These are phyloP conservation scores for Daldinia decipiens DNA, from an alignment of 495 filamentous ascomycete genomes.

Conservation along the genomic window DNA sequence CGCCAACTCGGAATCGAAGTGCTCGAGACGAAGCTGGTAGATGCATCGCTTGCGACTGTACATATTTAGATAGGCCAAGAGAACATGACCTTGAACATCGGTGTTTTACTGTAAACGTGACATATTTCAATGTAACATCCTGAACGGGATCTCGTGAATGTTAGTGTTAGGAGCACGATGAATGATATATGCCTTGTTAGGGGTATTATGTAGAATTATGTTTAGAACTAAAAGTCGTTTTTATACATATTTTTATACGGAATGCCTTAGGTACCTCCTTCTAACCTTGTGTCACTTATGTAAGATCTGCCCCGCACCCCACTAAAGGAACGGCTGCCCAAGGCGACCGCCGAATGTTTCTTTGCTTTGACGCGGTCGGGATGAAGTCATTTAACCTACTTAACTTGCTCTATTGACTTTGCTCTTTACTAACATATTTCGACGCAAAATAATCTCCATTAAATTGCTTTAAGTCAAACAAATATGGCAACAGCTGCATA, in stretches of 20 bases:
- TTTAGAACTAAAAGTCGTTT: too few relatives aligned
- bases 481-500: conserved; percentile 3
- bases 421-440: too few relatives aligned
- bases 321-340: conserved; percentile 26
- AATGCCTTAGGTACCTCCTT: too few relatives aligned
- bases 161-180: too few relatives aligned
- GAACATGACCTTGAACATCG: conserved; percentile 26
- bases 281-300: neutral
- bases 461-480: neutral
- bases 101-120: neutral
- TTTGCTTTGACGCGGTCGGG: conserved; percentile 8
- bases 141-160: too few relatives aligned
- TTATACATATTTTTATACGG: too few relatives aligned
- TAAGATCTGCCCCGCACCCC: conserved; percentile 36
- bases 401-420: neutral
- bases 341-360: conserved; percentile 8
- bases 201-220: neutral
- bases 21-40: conserved; percentile 49
- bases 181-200: neutral
- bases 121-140: neutral
- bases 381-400: conserved; percentile 38
- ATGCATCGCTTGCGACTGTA: conserved; percentile 47
- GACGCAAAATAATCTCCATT: neutral
- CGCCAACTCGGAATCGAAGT: conserved; percentile 50
- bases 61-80: conserved; percentile 46